Percentiles rank a stretch among this genome's conserved stretches.
phyloP scores from a whole-genome alignment of 2,329 filamentous ascomycete genomes.

The Apiospora arundinis region DNA sequence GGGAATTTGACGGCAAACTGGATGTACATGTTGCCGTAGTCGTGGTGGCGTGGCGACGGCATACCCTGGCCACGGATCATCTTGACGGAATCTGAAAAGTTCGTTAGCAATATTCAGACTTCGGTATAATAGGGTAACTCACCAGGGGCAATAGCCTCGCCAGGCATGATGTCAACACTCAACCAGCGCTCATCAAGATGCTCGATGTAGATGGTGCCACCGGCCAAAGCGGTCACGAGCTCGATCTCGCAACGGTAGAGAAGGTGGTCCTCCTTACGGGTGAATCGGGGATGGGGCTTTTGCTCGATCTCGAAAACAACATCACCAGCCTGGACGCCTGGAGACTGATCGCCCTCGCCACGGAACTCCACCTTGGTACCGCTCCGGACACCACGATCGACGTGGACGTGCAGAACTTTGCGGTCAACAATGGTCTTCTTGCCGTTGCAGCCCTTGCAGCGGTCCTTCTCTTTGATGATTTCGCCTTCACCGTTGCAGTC shows the following conservation, averaged over 20 bases:
- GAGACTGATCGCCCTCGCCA: constrained; percentile 94
- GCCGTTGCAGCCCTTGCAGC: constrained; percentile 93
- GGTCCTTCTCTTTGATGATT: constrained; percentile 94
- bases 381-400: constrained; percentile 91
- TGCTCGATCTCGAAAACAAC: constrained; percentile 99
- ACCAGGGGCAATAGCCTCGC: constrained; percentile 94
- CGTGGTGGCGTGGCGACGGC: constrained; percentile 94
- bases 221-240: constrained; percentile 90
- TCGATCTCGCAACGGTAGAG: constrained; percentile 97
- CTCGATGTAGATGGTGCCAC: constrained; percentile 90
- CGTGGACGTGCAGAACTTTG: constrained; percentile 97
- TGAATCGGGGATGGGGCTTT: constrained; percentile 96
- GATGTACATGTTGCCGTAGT: constrained; percentile 94
- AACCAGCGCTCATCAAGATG: constrained; percentile 98
- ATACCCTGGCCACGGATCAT: constrained; percentile 96
- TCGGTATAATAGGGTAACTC: constrained; percentile 47
- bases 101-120: constrained; percentile 30
- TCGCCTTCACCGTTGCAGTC: constrained; percentile 98
- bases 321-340: constrained; percentile 90
- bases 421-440: constrained; percentile 99
- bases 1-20: constrained; percentile 99
- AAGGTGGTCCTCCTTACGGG: constrained; percentile 93
- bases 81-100: constrained; percentile 79
- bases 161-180: constrained; percentile 88
- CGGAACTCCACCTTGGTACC: constrained; percentile 97